Evolutionary conservation across 1,284 basidiomycete genomes (phyloP).

Genomic region (Boletus sp.): DNA sequence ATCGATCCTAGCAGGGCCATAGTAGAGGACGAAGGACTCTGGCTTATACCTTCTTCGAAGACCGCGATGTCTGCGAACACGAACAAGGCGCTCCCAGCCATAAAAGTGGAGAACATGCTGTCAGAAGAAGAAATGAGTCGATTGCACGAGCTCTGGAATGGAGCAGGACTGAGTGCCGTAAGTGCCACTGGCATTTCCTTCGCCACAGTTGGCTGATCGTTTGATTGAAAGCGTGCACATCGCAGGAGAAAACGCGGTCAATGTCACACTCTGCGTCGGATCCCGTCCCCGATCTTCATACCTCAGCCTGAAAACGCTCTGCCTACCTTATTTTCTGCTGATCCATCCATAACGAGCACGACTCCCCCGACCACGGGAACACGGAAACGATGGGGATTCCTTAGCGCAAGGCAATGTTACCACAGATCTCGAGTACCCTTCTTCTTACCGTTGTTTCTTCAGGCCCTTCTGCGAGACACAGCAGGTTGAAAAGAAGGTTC

Average conservation of each 20-base stretch:
- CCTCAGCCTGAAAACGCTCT: constrained; percentile 1
- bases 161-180: constrained; percentile 20
- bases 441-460: not conserved
- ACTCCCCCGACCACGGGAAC: not conserved
- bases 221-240: constrained; percentile 22
- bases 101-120: constrained; percentile 19
- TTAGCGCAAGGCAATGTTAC: constrained; percentile 17
- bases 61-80: not conserved
- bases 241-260: constrained; percentile 16
- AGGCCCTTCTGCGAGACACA: constrained; percentile 14
- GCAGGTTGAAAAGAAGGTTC: constrained; percentile 6
- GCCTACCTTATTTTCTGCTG: not conserved
- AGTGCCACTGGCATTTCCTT: not conserved
- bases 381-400: constrained; percentile 18
- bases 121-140: constrained; percentile 19
- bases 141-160: constrained; percentile 30
- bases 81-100: constrained; percentile 14
- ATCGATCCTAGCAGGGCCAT: not conserved
- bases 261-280: not conserved
- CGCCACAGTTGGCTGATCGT: not conserved
- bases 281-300: constrained; percentile 15
- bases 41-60: not conserved
- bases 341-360: not conserved
- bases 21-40: not conserved
- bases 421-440: not conserved